These are phyloP conservation scores for Esteya vermicola DNA, from an alignment of 2,329 filamentous ascomycete species.

Conservation along the genomic window DNA sequence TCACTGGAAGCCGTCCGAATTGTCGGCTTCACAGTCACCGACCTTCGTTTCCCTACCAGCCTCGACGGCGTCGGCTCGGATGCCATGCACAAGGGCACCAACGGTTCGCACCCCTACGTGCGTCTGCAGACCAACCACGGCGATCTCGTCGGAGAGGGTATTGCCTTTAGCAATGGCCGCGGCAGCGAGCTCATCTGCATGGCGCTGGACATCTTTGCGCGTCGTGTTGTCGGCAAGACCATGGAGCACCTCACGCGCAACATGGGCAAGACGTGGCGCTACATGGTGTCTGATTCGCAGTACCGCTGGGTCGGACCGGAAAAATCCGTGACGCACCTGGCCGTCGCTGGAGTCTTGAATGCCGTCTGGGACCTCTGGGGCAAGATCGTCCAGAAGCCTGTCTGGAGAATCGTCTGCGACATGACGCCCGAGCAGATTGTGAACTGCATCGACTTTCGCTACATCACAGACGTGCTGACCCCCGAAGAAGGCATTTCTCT, in stretches of 20 bases:
- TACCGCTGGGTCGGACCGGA: constrained; percentile 89
- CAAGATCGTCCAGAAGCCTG: constrained; percentile 70
- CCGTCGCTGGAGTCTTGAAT: constrained; percentile 80
- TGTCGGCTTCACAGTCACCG: constrained; percentile 54
- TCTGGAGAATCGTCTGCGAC: constrained; percentile 80
- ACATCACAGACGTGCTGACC: constrained; percentile 87
- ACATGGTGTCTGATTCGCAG: constrained; percentile 82
- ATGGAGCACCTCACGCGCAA: constrained; percentile 62
- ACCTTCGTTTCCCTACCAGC: constrained; percentile 72
- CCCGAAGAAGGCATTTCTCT: constrained; percentile 67
- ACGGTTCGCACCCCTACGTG: constrained; percentile 86
- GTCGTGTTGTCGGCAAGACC: constrained; percentile 59
- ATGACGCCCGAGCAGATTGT: constrained; percentile 85
- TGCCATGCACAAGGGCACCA: constrained; percentile 87
- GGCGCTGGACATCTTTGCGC: constrained; percentile 63
- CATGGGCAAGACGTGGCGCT: constrained; percentile 81
- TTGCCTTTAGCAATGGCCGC: constrained; percentile 77
- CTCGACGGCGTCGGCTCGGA: constrained; percentile 91
- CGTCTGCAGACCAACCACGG: constrained; percentile 65
- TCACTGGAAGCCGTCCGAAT: constrained; percentile 44
- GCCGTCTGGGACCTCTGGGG: constrained; percentile 95
- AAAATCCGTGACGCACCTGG: constrained; percentile 86
- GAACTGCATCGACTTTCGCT: constrained; percentile 79
- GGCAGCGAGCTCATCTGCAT: constrained; percentile 85
- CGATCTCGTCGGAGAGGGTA: constrained; percentile 56